These are phyloP conservation scores for Astrephomene gubernaculifera DNA, from an alignment of 139 green algal genomes.

Conservation along the genomic window DNA sequence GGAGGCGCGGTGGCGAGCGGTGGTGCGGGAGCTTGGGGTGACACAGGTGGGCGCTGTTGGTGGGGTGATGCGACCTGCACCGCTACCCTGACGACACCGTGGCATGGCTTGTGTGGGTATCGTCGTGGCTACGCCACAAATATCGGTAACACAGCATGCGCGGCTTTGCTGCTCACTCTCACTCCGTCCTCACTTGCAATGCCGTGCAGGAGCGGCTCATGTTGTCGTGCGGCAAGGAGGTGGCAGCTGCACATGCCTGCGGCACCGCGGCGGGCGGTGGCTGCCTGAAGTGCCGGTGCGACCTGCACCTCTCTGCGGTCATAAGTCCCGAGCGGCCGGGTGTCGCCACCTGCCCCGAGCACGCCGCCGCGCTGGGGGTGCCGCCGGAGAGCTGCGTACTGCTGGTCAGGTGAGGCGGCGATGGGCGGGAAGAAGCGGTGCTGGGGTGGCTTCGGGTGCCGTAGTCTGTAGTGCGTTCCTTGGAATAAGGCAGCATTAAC, in stretches of 20 bases:
- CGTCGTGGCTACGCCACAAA: too few relatives aligned
- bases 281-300: constrained; percentile 76
- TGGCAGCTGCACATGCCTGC: constrained; percentile 60
- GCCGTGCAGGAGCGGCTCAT: constrained; percentile 49
- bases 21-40: constrained; percentile 20
- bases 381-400: constrained; percentile 52
- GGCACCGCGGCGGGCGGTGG: constrained; percentile 70
- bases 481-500: too few relatives aligned
- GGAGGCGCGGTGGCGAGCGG: constrained; percentile 53
- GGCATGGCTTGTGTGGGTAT: too few relatives aligned
- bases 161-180: too few relatives aligned
- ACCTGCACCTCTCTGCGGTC: constrained; percentile 82
- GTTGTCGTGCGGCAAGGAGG: constrained; percentile 45
- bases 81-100: neutral
- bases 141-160: too few relatives aligned
- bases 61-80: too few relatives aligned
- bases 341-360: constrained; percentile 75
- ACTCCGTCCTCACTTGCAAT: neutral
- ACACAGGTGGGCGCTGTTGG: constrained; percentile 24
- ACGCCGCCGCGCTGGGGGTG: constrained; percentile 61
- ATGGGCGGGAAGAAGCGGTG: neutral
- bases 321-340: constrained; percentile 59
- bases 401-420: constrained; percentile 67
- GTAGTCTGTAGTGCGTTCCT: too few relatives aligned
- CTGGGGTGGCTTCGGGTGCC: too few relatives aligned